phyloP scores from a whole-genome alignment of 1,139 yeast genomes.

The Magnusiomyces paraingens region DNA sequence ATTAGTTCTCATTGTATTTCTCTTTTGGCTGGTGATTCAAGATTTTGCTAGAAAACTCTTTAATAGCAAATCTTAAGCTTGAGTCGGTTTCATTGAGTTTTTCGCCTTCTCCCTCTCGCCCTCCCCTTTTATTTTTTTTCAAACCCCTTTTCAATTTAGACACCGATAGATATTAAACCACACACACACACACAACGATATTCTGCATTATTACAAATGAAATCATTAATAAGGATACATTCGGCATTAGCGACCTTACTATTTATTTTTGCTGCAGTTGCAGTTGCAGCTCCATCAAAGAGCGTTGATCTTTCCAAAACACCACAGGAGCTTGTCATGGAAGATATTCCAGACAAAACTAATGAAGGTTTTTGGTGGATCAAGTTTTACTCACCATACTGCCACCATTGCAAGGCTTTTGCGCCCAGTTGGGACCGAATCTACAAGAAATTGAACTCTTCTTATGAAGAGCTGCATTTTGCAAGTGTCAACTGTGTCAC shows the following conservation, averaged over 20 bases:
- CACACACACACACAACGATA: background rate
- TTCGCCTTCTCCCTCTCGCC: too few relatives aligned
- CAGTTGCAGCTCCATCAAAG: background rate
- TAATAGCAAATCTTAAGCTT: too few relatives aligned
- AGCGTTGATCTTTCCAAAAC: background rate
- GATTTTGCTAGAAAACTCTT: too few relatives aligned
- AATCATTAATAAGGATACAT: background rate
- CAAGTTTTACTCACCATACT: slow-evolving; percentile 39
- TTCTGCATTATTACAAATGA: background rate
- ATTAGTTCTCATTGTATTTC: too few relatives aligned
- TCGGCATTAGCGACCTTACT: background rate
- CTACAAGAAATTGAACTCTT: slow-evolving; percentile 21
- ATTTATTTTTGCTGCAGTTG: background rate
- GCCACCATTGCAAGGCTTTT: slow-evolving; percentile 35
- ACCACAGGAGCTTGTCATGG: slow-evolving; percentile 8
- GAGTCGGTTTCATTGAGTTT: too few relatives aligned
- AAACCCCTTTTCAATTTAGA: too few relatives aligned
- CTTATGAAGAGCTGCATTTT: slow-evolving; percentile 27
- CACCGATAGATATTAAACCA: too few relatives aligned
- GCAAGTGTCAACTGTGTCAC: slow-evolving; percentile 38
- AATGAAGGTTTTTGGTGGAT: slow-evolving; percentile 35
- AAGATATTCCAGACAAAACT: slow-evolving; percentile 12
- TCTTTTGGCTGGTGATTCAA: too few relatives aligned
- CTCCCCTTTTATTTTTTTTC: too few relatives aligned
- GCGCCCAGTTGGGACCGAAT: slow-evolving; percentile 37